Evolutionary conservation across 2,329 filamentous ascomycete species (phyloP).

Genomic region (Epichloe amarillans): DNA sequence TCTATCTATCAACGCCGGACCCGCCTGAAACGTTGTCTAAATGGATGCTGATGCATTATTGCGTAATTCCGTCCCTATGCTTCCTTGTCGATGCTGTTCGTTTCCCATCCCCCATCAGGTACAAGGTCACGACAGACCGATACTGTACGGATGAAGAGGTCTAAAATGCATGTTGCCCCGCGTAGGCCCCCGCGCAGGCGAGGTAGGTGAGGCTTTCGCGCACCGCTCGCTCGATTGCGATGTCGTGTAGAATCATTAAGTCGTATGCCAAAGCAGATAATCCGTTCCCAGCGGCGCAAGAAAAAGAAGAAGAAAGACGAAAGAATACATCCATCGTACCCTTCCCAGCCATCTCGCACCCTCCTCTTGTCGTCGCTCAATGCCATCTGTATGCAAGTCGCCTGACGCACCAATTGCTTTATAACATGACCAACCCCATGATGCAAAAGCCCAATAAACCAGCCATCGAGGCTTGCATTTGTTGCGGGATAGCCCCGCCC

Average conservation of each 20-base stretch:
- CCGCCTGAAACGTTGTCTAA: slow-evolving; percentile 11
- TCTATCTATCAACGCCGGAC: slow-evolving; percentile 11
- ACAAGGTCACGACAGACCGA: background rate
- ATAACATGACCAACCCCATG: slow-evolving; percentile 23
- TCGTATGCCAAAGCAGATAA: slow-evolving; percentile 4
- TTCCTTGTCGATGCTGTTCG: background rate
- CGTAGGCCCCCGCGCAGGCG: background rate
- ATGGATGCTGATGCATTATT: slow-evolving; percentile 3
- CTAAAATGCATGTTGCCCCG: background rate
- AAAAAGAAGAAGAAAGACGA: background rate
- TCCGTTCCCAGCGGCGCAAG: background rate
- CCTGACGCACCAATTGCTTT: background rate
- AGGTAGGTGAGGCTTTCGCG: background rate
- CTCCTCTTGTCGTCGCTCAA: background rate
- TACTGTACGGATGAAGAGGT: background rate
- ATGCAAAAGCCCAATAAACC: slow-evolving; percentile 25
- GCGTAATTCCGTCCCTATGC: background rate
- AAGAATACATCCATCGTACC: background rate
- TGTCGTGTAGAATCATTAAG: slow-evolving; percentile 5
- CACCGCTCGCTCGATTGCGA: slow-evolving; percentile 2
- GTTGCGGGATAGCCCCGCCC: slow-evolving; percentile 19
- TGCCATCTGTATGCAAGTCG: slow-evolving; percentile 1
- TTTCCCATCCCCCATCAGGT: background rate
- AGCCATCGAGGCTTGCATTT: slow-evolving; percentile 21
- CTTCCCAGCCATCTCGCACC: background rate